Percentiles rank a stretch among this genome's conserved stretches.
phyloP scores from a whole-genome alignment of 169 alveolate genomes.

The Cryptosporidium xiaoi region DNA sequence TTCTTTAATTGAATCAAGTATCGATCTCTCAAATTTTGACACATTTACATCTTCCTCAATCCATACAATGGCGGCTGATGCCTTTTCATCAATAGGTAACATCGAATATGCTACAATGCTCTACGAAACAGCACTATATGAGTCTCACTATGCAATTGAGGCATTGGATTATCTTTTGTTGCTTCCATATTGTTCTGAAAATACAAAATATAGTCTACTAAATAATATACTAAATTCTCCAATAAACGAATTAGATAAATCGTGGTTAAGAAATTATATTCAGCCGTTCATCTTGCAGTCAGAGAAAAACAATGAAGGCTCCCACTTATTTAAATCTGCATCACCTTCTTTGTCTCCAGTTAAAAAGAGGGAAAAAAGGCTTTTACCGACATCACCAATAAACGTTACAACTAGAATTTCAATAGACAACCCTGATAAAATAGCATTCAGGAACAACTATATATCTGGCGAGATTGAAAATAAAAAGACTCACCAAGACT shows the following conservation, averaged over 20 bases:
- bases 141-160: conserved; percentile 49
- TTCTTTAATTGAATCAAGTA: conserved; percentile 60
- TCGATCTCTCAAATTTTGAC: conserved; percentile 55
- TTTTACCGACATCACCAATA: conserved; percentile 63
- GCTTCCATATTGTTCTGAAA: conserved; percentile 45
- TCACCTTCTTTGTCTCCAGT: conserved; percentile 43
- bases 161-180: conserved; percentile 37
- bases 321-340: conserved; percentile 16
- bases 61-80: conserved; percentile 72
- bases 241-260: conserved; percentile 44
- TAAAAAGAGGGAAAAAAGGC: conserved; percentile 42
- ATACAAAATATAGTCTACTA: conserved; percentile 15
- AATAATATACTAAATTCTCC: conserved; percentile 44
- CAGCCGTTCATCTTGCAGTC: conserved; percentile 1
- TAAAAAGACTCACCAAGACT: conserved; percentile 32
- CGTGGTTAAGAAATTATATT: conserved; percentile 39
- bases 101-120: conserved; percentile 44
- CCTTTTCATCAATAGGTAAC: conserved; percentile 57
- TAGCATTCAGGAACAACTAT: conserved; percentile 18
- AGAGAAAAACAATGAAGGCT: background rate
- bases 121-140: conserved; percentile 59
- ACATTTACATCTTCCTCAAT: conserved; percentile 45
- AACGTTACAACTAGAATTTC: conserved; percentile 34
- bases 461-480: conserved; percentile 1
- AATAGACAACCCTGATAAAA: conserved; percentile 24